Base-by-base conservation (phyloP, 1,139 yeast genomes). In the Zygoascus sp. region DNA sequence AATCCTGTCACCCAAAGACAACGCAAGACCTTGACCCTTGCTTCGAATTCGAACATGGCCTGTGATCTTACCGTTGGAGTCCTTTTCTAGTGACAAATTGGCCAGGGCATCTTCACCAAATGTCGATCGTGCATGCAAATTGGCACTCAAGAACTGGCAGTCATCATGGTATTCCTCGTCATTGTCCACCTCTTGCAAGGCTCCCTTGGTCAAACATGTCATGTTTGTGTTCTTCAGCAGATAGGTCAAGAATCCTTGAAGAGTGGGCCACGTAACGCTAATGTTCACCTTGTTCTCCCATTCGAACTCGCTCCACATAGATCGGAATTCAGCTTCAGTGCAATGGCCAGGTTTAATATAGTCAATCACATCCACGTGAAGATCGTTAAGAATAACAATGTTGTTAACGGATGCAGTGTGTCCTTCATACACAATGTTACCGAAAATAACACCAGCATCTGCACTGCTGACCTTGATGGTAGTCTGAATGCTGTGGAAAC, bases 281-380 rank as follows among this genome's bases (percentile, higher is more conserved):
- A 94, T 86, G 53, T 92, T 86, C 61, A 94, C 92, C 73, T 94
- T 94, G 72, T 94, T 94, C 69, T 94, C 99, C 99, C 99, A 94
- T 70, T 94, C 99, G 65, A 94, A 94, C 66, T 90, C 97, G 65
- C 89, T 87, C 99, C 99, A 94, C 97, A 90, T 90, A 60, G 82
- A 80, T 61, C 98, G 86, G 86, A 94, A 94, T 57, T 80, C 84
- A 45, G 82, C 80, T 67, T 92, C 98, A 15, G 89, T 73, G 66
- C 96, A 88, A 22, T 79, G 76, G 11, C 96, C 95, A 20, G 98
- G 97, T 65, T 87, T 88, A 66, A 94, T 90, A 71, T 94, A 94
- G 68, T 92, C 97, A 92, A 92, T 87, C 50, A 92, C 88, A 65
- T 92, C 97, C 52, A 92, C 90, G 64, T 92, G 96, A 49, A 94